These are phyloP conservation scores for Kodamaea alishanica DNA, from an alignment of 1,139 yeast species.

Conservation along the genomic window DNA sequence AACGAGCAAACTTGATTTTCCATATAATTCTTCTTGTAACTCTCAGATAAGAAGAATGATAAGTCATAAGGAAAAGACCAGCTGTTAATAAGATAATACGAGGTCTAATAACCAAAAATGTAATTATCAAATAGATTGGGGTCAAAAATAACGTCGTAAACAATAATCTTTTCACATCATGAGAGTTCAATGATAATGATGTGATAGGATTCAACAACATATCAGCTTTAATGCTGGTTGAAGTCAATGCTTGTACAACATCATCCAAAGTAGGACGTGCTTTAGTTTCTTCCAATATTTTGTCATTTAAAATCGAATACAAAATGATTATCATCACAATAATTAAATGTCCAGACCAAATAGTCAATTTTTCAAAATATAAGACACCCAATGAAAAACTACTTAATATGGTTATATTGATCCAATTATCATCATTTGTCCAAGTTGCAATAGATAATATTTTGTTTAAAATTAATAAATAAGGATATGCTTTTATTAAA, in stretches of 20 bases:
- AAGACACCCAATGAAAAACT: conserved; percentile 57
- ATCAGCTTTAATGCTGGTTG: conserved; percentile 73
- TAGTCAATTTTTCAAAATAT: conserved; percentile 69
- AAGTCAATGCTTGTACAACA: conserved; percentile 75
- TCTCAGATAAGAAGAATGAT: conserved; percentile 81
- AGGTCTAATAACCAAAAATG: conserved; percentile 68
- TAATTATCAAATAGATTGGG: conserved; percentile 71
- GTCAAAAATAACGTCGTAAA: conserved; percentile 83
- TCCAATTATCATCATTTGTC: conserved; percentile 86
- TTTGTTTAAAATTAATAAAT: conserved; percentile 68
- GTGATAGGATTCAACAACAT: conserved; percentile 75
- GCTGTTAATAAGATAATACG: conserved; percentile 57
- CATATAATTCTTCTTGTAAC: conserved; percentile 79
- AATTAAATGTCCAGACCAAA: conserved; percentile 77
- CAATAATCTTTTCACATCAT: conserved; percentile 73
- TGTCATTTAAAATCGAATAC: conserved; percentile 59
- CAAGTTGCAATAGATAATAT: conserved; percentile 74
- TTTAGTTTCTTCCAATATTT: conserved; percentile 50
- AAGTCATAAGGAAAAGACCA: conserved; percentile 68
- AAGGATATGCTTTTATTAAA: conserved; percentile 78
- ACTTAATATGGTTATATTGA: conserved; percentile 61
- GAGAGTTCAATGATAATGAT: conserved; percentile 61
- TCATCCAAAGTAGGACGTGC: conserved; percentile 83
- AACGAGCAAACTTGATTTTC: conserved; percentile 71
- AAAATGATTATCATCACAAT: conserved; percentile 65